Evolutionary conservation across 495 filamentous ascomycete genomes (phyloP).

Genomic region (Daldinia childiae): DNA sequence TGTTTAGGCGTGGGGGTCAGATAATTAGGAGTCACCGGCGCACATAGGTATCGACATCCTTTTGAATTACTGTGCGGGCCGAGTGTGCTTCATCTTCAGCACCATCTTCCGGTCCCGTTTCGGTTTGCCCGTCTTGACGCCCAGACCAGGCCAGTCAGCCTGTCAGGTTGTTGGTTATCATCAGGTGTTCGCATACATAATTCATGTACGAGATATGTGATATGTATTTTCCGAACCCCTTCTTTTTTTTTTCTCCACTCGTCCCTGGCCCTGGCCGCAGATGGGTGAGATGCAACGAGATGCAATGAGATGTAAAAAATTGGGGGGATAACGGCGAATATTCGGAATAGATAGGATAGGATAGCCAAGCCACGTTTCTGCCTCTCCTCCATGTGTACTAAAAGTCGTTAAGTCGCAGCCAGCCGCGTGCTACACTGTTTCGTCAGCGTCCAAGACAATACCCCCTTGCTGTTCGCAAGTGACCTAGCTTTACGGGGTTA

Average conservation of each 20-base stretch:
- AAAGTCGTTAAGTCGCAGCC: constrained; percentile 8
- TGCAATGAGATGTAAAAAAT: constrained; percentile 21
- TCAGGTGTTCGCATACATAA: constrained; percentile 35
- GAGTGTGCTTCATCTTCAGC: constrained; percentile 23
- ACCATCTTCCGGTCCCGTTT: constrained; percentile 30
- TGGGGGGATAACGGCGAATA: constrained; percentile 37
- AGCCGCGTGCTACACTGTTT: constrained; percentile 37
- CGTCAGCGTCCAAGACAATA: constrained; percentile 40
- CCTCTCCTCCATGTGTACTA: constrained; percentile 17
- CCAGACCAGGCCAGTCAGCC: constrained; percentile 14
- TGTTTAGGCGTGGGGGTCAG: constrained; percentile 37
- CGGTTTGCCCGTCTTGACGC: constrained; percentile 25
- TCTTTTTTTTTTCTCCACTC: constrained; percentile 19
- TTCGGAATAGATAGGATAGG: constrained; percentile 37
- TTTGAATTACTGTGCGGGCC: constrained; percentile 29
- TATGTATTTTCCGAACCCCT: constrained; percentile 38
- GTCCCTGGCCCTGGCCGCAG: constrained; percentile 30
- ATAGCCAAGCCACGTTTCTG: constrained; percentile 30
- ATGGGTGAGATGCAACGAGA: constrained; percentile 20
- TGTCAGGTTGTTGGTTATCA: constrained; percentile 21
- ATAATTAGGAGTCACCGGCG: not conserved
- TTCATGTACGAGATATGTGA: constrained; percentile 42
- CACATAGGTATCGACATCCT: constrained; percentile 6
- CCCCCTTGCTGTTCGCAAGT: constrained; percentile 30
- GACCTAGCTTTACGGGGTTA: constrained; percentile 37